phyloP scores from a whole-genome alignment of 345 rosid species.

The Psidium guajava region DNA sequence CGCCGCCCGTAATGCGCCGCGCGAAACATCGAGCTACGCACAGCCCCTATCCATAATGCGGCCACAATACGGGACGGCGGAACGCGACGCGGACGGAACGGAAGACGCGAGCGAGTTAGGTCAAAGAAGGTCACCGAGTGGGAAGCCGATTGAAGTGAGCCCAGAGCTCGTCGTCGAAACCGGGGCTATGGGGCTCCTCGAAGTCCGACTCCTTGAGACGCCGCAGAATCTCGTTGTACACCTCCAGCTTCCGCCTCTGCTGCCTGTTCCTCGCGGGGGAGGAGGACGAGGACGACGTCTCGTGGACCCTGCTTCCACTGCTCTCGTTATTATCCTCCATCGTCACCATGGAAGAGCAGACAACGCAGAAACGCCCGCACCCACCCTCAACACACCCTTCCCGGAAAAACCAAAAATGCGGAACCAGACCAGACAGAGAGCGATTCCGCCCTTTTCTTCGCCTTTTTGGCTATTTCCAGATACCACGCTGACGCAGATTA shows the following conservation, averaged over 20 bases:
- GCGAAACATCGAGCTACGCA: not conserved
- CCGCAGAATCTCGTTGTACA: slow-evolving; percentile 27
- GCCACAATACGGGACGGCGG: not conserved
- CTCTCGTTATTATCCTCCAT: slow-evolving; percentile 52
- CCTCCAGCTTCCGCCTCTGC: not conserved
- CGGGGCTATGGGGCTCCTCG: slow-evolving; percentile 45
- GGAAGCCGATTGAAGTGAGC: slow-evolving; percentile 90
- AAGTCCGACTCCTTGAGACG: slow-evolving; percentile 3
- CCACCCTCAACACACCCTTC: not conserved
- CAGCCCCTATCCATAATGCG: not conserved
- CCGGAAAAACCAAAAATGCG: not conserved
- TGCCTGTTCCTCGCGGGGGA: not conserved
- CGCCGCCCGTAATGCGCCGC: not conserved
- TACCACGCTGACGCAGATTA: not conserved
- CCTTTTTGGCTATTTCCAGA: not conserved
- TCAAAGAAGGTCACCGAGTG: slow-evolving; percentile 34
- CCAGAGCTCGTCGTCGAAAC: slow-evolving; percentile 72
- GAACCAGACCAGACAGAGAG: not conserved
- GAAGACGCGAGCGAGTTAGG: not conserved
- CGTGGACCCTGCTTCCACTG: slow-evolving; percentile 41
- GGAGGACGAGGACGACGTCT: slow-evolving; percentile 1
- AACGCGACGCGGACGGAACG: not conserved
- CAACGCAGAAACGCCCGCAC: not conserved
- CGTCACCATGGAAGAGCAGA: not conserved
- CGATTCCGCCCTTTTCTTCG: not conserved